These are phyloP conservation scores for Paramecium sexaurelia DNA, from an alignment of 73 alveolate genomes.

Conservation along the genomic window DNA sequence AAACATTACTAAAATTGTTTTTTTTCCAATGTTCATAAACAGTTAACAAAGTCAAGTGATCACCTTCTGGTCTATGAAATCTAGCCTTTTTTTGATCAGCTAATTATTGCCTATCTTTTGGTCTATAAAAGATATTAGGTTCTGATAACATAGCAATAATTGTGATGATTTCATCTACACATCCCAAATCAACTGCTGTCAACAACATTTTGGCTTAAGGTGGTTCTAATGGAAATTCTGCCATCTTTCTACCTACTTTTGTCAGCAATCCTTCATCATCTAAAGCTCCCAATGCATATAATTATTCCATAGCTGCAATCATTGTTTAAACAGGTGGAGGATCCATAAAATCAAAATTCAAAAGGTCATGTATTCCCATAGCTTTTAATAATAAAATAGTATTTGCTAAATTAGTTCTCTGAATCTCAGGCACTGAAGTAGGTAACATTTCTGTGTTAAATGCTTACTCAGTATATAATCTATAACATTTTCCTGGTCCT, in stretches of 20 bases:
- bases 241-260: slow-evolving; percentile 98
- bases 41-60: slow-evolving; percentile 98
- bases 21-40: slow-evolving; percentile 97
- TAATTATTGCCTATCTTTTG: slow-evolving; percentile 95
- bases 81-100: slow-evolving; percentile 99
- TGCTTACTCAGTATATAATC: slow-evolving; percentile 98
- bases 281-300: slow-evolving; percentile 95
- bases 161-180: slow-evolving; percentile 99
- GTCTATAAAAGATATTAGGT: slow-evolving; percentile 98
- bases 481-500: slow-evolving; percentile 99
- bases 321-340: slow-evolving; percentile 98
- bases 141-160: slow-evolving; percentile 99
- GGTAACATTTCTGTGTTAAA: slow-evolving; percentile 98
- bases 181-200: slow-evolving; percentile 98
- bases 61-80: slow-evolving; percentile 99
- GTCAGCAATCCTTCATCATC: slow-evolving; percentile 99
- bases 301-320: slow-evolving; percentile 92
- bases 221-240: slow-evolving; percentile 99
- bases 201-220: slow-evolving; percentile 97
- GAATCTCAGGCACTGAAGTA: slow-evolving; percentile 98
- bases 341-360: slow-evolving; percentile 99
- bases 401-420: slow-evolving; percentile 98
- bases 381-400: slow-evolving; percentile 98
- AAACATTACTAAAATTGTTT: slow-evolving; percentile 86
- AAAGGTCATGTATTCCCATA: slow-evolving; percentile 98